phyloP scores from a whole-genome alignment of 2,329 filamentous ascomycete species.

The Arthroderma uncinatum region DNA sequence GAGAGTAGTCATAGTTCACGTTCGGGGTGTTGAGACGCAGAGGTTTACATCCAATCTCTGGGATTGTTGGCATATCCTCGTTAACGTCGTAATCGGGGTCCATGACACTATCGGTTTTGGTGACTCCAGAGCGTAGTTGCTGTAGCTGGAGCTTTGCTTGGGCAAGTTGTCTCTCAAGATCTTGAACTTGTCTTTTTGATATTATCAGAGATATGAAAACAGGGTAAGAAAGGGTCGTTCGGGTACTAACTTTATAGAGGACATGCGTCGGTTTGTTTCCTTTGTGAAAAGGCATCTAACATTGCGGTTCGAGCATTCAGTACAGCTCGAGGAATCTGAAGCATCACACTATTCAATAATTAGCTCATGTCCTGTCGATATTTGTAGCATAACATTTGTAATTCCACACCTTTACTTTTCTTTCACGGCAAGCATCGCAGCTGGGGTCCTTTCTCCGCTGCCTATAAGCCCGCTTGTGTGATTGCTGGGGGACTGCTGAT shows the following conservation, averaged over 20 bases:
- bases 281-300: conserved; percentile 99
- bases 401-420: conserved; percentile 50
- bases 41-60: conserved; percentile 55
- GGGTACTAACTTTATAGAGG: conserved; percentile 70
- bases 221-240: conserved; percentile 3
- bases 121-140: conserved; percentile 56
- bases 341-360: conserved; percentile 62
- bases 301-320: conserved; percentile 90
- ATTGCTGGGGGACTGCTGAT: conserved; percentile 45
- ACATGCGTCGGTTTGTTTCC: conserved; percentile 97
- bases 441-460: conserved; percentile 93
- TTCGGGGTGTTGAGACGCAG: conserved; percentile 51
- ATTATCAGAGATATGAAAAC: conserved; percentile 6
- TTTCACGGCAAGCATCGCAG: conserved; percentile 89
- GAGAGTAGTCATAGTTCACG: conserved; percentile 53
- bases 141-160: conserved; percentile 69
- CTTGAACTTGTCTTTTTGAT: conserved; percentile 64
- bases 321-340: conserved; percentile 90
- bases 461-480: conserved; percentile 86
- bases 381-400: neutral
- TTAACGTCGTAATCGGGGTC: conserved; percentile 32
- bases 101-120: conserved; percentile 37
- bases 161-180: conserved; percentile 83
- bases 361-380: neutral
- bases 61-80: conserved; percentile 45